Base-by-base conservation (phyloP, 1,139 yeast genomes). In the Blastobotrys petasosporus region DNA sequence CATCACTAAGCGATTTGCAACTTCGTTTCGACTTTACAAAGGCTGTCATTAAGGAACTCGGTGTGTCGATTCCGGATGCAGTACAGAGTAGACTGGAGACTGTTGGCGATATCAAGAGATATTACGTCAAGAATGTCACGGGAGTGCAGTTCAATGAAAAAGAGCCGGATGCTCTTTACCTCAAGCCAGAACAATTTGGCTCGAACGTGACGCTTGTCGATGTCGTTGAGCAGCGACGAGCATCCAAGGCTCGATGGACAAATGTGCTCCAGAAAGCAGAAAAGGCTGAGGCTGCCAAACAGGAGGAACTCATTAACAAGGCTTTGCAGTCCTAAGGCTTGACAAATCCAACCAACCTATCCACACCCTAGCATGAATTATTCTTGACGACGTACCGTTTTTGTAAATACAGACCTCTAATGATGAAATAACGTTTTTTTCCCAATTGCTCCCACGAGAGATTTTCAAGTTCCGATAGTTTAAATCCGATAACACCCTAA, bases 131-230 rank as follows among this genome's bases (percentile, higher is more conserved):
- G 8, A 65, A 73, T 39, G 70, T 83, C 8, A 67, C 75, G 31
- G 76, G 77, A 32, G 66, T 69, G 11, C 65, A 62, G 44, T 77
- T 71, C 66, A 75, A 75, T 55, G 94, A 84, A 63, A 74, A 82
- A 59, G 78, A 79, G 61, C 94, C 95, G 23, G 77, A 84, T 53
- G 92, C 87, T 37, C 77, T 87, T 45, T 77, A 83, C 64, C 68
- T 86, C 55, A 73, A 77, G 51, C 64, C 68, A 16, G 60, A 66
- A 30, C 70, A 69, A 13, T 77, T 70, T 51, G 66, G 65, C 20
- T 76, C 80, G 38, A 80, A 79, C 58, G 67, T 80, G 45, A 63
- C 66, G 17, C 58, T 79, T 29, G 66, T 70, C n/a, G 69, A 68
- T 44, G 61, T 61, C 12, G 67, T 65, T 48, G 69, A 71, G 41